A percentile compares a stretch with the other conserved stretches of the same genome.
Evolutionary conservation across 1,139 yeast genomes (phyloP).

Genomic region (Saccharomyces pastorianus): DNA sequence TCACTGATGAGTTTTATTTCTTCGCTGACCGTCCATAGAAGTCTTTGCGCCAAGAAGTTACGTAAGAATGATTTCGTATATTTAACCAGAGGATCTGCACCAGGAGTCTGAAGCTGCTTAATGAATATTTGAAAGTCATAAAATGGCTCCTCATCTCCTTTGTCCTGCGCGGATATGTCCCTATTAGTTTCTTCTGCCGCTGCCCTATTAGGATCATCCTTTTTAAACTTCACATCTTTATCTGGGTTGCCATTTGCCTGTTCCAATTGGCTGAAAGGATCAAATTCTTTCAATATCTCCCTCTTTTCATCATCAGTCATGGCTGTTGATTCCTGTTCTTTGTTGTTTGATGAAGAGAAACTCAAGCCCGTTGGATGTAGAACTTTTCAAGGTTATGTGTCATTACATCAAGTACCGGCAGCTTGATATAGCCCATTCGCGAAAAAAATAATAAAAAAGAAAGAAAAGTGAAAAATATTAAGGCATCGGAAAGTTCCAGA

Average conservation of each 20-base stretch:
- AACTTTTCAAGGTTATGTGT: not conserved
- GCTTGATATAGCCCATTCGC: not conserved
- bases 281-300: conserved; percentile 13
- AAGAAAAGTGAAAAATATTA: not conserved
- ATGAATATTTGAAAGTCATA: conserved; percentile 75
- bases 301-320: conserved; percentile 4
- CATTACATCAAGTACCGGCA: not conserved
- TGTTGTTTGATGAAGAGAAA: not conserved
- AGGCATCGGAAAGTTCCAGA: not conserved
- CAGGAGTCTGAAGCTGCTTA: conserved; percentile 57
- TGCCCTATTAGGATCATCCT: not conserved
- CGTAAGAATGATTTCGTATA: conserved; percentile 73
- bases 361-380: not conserved
- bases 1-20: conserved; percentile 69
- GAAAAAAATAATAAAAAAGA: not conserved
- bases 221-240: not conserved
- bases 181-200: not conserved
- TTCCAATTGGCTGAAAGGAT: conserved; percentile 9
- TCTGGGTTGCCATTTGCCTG: not conserved
- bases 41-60: conserved; percentile 59
- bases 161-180: not conserved
- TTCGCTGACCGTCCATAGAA: conserved; percentile 60
- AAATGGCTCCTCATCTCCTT: conserved; percentile 12
- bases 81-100: conserved; percentile 84
- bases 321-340: not conserved